Evolutionary conservation across 2,329 filamentous ascomycete species (phyloP).

Genomic region (Verticillium dahliae): DNA sequence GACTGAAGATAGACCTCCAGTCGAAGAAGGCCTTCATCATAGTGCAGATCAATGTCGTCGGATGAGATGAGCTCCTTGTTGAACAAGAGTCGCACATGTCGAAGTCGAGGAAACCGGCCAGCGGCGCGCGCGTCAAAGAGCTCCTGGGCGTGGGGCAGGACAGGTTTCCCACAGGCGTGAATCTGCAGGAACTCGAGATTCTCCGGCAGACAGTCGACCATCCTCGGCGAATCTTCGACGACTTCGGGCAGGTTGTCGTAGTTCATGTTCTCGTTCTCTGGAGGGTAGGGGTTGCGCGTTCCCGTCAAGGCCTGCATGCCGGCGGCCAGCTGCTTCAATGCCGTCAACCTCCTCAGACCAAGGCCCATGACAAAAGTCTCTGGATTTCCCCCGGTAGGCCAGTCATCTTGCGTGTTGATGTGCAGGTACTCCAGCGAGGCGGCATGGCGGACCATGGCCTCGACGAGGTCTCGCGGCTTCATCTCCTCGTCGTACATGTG

Average conservation of each 20-base stretch:
- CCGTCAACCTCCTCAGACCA: not conserved
- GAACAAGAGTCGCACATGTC: not conserved
- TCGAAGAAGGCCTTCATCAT: not conserved
- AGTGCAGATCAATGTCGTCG: not conserved
- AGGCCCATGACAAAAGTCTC: not conserved
- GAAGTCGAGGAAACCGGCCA: not conserved
- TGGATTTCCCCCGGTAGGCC: not conserved
- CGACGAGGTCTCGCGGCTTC: conserved; percentile 3
- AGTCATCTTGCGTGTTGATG: conserved; percentile 4
- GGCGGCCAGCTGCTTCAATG: not conserved
- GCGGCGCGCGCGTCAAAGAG: not conserved
- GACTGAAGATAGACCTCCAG: not conserved
- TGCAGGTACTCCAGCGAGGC: conserved; percentile 7
- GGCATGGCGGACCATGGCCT: conserved; percentile 3
- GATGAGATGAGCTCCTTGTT: not conserved
- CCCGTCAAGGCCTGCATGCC: not conserved
- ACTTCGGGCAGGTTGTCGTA: not conserved
- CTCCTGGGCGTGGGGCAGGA: conserved; percentile 5
- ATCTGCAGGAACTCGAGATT: conserved; percentile 7
- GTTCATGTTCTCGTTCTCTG: not conserved
- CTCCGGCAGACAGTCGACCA: conserved; percentile 4
- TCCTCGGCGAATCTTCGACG: not conserved
- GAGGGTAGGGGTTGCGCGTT: not conserved
- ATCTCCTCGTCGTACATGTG: not conserved
- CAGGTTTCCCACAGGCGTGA: conserved; percentile 4